phyloP scores from a whole-genome alignment of 306 rosid species.

The Rosa chinensis region DNA sequence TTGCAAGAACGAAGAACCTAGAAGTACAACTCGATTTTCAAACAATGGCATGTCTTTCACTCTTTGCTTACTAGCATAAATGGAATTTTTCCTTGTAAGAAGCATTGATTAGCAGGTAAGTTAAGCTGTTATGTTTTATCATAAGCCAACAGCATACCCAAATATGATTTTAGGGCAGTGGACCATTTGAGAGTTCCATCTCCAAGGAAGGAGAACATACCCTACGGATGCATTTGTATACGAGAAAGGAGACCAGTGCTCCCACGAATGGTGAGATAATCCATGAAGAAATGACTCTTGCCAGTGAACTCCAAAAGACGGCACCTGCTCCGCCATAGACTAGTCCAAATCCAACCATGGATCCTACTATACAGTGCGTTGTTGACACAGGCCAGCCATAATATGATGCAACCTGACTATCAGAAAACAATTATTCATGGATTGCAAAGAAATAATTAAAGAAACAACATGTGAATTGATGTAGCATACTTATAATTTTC shows the following conservation, averaged over 20 bases:
- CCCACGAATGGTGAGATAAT: constrained; percentile 87
- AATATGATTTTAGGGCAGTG: neutral
- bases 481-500: neutral
- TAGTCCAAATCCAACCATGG: constrained; percentile 96
- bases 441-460: constrained; percentile 1
- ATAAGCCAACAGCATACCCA: constrained; percentile 13
- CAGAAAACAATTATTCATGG: constrained; percentile 18
- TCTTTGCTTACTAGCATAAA: neutral
- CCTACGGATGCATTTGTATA: constrained; percentile 92
- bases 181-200: constrained; percentile 10
- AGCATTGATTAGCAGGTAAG: neutral
- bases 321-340: constrained; percentile 88
- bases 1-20: neutral
- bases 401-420: constrained; percentile 73
- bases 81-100: neutral
- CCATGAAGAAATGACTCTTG: constrained; percentile 91
- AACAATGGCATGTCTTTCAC: neutral
- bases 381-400: constrained; percentile 98
- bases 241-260: constrained; percentile 85
- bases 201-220: constrained; percentile 46
- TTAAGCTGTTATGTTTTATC: neutral
- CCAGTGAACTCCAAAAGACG: constrained; percentile 94
- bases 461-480: neutral
- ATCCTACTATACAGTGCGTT: constrained; percentile 97
- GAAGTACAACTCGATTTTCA: neutral